Evolutionary conservation across 2,329 filamentous ascomycete genomes (phyloP).

Genomic region (Ceratocystis variospora): DNA sequence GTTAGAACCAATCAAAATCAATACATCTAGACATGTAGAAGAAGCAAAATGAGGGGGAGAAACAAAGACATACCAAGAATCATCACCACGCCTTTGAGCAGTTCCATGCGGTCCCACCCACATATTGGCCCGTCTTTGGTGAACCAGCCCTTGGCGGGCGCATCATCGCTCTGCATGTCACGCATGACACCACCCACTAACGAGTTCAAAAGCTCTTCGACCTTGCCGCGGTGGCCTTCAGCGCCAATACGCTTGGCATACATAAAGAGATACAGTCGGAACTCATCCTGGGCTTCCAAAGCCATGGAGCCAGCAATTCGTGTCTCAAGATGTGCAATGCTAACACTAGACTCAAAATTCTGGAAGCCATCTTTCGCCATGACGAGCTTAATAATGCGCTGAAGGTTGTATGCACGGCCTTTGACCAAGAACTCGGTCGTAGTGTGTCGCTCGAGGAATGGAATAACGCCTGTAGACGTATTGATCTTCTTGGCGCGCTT

Average conservation of each 20-base stretch:
- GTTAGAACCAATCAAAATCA: not conserved
- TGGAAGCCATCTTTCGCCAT: constrained; percentile 84
- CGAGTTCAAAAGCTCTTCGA: constrained; percentile 77
- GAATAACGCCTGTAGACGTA: constrained; percentile 82
- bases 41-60: not conserved
- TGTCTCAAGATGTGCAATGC: constrained; percentile 90
- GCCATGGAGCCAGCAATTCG: constrained; percentile 78
- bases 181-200: constrained; percentile 59
- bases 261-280: constrained; percentile 91
- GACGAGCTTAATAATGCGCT: constrained; percentile 78
- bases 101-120: constrained; percentile 77
- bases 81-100: constrained; percentile 81
- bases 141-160: constrained; percentile 41
- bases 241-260: constrained; percentile 91
- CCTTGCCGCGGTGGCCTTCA: constrained; percentile 74
- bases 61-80: constrained; percentile 59
- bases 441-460: constrained; percentile 83
- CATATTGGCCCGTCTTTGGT: constrained; percentile 60
- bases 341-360: constrained; percentile 77
- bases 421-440: constrained; percentile 86
- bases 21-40: not conserved
- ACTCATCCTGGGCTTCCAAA: constrained; percentile 78
- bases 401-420: constrained; percentile 79
- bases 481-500: constrained; percentile 38
- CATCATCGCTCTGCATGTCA: constrained; percentile 35